Percentiles rank a stretch among this genome's conserved stretches.
These are phyloP conservation scores for Saccharomyces paradoxus DNA, from an alignment of 805 yeast species.

Conservation along the genomic window DNA sequence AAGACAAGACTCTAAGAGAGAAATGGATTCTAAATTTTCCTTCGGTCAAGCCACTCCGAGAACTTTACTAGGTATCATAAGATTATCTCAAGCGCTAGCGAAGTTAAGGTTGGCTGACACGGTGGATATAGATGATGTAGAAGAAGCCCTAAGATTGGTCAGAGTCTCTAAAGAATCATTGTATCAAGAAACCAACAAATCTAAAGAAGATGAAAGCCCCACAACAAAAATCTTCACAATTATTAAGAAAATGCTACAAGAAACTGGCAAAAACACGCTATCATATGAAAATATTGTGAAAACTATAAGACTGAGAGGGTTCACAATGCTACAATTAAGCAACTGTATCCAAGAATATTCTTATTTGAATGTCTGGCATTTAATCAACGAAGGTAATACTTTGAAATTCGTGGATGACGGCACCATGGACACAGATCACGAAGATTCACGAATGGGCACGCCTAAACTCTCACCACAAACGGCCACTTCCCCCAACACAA, in stretches of 20 bases:
- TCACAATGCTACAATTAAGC: slow-evolving; percentile 67
- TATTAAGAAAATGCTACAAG: slow-evolving; percentile 50
- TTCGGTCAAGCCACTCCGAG: slow-evolving; percentile 94
- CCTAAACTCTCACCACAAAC: neutral
- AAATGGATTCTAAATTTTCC: slow-evolving; percentile 59
- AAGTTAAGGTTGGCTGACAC: slow-evolving; percentile 69
- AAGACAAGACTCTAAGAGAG: slow-evolving; percentile 86
- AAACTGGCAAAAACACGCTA: slow-evolving; percentile 31
- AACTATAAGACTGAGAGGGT: slow-evolving; percentile 71
- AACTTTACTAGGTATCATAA: slow-evolving; percentile 79
- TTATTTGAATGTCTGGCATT: slow-evolving; percentile 66
- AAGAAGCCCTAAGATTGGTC: slow-evolving; percentile 83
- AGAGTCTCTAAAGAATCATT: slow-evolving; percentile 84
- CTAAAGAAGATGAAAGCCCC: slow-evolving; percentile 55
- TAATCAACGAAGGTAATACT: slow-evolving; percentile 59
- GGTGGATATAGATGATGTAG: slow-evolving; percentile 77
- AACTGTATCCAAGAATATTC: slow-evolving; percentile 71
- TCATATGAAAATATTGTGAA: slow-evolving; percentile 46
- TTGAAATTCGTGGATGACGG: slow-evolving; percentile 48
- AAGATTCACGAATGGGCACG: neutral
- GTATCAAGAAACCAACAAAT: slow-evolving; percentile 42
- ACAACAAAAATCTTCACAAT: slow-evolving; percentile 64
- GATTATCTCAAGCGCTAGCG: slow-evolving; percentile 93
- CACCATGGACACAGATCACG: slow-evolving; percentile 13
- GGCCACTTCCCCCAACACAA: neutral